Evolutionary conservation across 768 basidiomycete genomes (phyloP), one percentile per base, ranked within the genome.

Genomic region (Mrakia hoshinonis): DNA sequence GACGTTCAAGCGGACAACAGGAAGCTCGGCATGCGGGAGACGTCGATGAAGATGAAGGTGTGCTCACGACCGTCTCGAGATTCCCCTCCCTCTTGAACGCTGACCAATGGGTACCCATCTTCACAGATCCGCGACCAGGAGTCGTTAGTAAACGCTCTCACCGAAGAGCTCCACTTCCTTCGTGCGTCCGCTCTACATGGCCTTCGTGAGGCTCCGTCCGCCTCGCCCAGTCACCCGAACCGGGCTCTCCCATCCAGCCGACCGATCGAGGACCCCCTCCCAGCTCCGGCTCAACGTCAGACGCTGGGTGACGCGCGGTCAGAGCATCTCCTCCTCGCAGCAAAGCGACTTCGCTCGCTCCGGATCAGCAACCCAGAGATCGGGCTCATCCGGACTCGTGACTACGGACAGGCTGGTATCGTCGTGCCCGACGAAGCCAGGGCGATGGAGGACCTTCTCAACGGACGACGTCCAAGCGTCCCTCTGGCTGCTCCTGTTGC

Each of bases 1-100:
- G 64, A 72, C 12, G 43, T 72, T 20, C 70, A 72, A 61, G 65
- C 70, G 4, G 70, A 72, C 12, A 64, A 72, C 70, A 65, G 70
- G 26, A 67, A 65, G 55, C 58, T 39, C 34, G 54, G 55, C 18
- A 65, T 52, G 6, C 55, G 67, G 39, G 67, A 67, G 66, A 61
- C 52, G 34, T 34, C 65, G 12, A 67, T 72, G 64, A 43, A 31
- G 20, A 61, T 60, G 64, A 67, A 66, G 39, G 70, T 72, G 22
- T 26, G 39, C 18, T n/a, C 29, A 10, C 36, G n/a, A n/a, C n/a
- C n/a, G n/a, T n/a, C n/a, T n/a, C n/a, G n/a, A n/a, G n/a, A n/a
- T n/a, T 43, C 2, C 49, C 2, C 24, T 39, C 39, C 55, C 39
- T 15, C 31, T n/a, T 18, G 10, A 31, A 31, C 2, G 46, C 36